Conservation (phyloP, 306 rosid species). For the Myrica gale region DNA sequence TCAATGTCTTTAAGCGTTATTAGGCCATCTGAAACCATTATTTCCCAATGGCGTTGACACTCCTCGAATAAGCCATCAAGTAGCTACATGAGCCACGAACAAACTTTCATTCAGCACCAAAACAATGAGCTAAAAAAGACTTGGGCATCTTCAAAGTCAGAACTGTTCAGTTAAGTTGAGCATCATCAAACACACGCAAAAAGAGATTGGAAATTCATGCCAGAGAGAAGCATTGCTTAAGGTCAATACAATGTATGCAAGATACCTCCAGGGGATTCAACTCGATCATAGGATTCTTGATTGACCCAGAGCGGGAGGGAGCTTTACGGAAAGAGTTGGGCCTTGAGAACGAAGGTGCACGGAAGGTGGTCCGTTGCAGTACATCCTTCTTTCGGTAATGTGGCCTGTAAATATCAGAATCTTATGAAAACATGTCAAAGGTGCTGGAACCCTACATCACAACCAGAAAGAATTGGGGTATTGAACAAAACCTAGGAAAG, state of each 20-base stretch:
- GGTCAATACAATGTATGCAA: slow-evolving; percentile 4
- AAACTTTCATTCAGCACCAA: slow-evolving; percentile 26
- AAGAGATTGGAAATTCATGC: neutral
- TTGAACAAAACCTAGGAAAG: slow-evolving; percentile 76
- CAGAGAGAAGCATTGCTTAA: neutral
- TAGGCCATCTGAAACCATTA: slow-evolving; percentile 67
- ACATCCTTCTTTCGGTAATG: slow-evolving; percentile 49
- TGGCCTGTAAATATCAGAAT: slow-evolving; percentile 44
- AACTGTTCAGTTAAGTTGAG: neutral
- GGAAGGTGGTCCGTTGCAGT: slow-evolving; percentile 26
- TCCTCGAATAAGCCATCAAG: slow-evolving; percentile 68
- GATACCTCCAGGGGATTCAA: slow-evolving; percentile 81
- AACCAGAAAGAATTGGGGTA: slow-evolving; percentile 18
- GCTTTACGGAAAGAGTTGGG: slow-evolving; percentile 47
- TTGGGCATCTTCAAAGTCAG: neutral
- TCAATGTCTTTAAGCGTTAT: slow-evolving; percentile 64
- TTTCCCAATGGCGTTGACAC: slow-evolving; percentile 53
- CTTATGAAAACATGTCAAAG: slow-evolving; percentile 19
- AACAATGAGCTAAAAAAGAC: slow-evolving; percentile 22
- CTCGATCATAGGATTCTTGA: slow-evolving; percentile 57
- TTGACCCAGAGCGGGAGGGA: slow-evolving; percentile 53
- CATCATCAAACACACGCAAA: slow-evolving; percentile 8
- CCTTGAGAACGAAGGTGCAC: slow-evolving; percentile 47
- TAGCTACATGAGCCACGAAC: slow-evolving; percentile 47
- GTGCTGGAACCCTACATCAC: slow-evolving; percentile 5